phyloP scores from a whole-genome alignment of 2,329 filamentous ascomycete species.

The Dryadomyces sulphureus region DNA sequence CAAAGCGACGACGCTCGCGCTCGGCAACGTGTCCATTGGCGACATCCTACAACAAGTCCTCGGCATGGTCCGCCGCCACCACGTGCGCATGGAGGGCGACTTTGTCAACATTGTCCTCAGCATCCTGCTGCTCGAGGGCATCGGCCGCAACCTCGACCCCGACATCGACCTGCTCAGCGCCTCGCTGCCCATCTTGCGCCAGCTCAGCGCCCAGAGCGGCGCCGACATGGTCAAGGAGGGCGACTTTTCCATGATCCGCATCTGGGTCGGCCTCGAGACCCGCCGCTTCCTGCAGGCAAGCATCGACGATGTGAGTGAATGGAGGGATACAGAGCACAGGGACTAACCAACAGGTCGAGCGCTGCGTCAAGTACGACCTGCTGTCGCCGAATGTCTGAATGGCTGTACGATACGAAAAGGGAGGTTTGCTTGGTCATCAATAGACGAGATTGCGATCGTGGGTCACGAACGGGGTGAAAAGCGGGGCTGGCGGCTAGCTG shows the following conservation, averaged over 20 bases:
- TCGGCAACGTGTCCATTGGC: constrained; percentile 91
- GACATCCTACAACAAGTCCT: constrained; percentile 87
- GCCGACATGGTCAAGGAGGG: constrained; percentile 54
- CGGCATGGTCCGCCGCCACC: constrained; percentile 79
- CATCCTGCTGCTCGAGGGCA: constrained; percentile 85
- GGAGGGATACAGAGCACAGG: neutral
- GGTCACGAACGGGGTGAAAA: neutral
- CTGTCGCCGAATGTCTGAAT: constrained; percentile 69
- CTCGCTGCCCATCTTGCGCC: constrained; percentile 76
- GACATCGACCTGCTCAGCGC: constrained; percentile 74
- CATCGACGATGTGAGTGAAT: constrained; percentile 59
- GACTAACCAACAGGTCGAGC: constrained; percentile 48
- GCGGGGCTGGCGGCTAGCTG: constrained; percentile 4
- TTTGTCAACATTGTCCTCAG: constrained; percentile 98
- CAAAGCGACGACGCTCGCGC: constrained; percentile 77
- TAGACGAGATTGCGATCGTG: no score
- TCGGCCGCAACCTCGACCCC: constrained; percentile 75
- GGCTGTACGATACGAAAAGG: neutral
- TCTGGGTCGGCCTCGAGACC: constrained; percentile 85
- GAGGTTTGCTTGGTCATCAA: neutral
- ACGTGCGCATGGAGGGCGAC: constrained; percentile 89
- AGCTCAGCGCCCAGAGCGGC: constrained; percentile 67
- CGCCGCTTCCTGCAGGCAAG: constrained; percentile 81
- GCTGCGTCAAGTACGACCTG: constrained; percentile 81
- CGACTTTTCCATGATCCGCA: constrained; percentile 72